Evolutionary conservation across 139 green algal genomes (phyloP).

Genomic region (Chlorella sp.): DNA sequence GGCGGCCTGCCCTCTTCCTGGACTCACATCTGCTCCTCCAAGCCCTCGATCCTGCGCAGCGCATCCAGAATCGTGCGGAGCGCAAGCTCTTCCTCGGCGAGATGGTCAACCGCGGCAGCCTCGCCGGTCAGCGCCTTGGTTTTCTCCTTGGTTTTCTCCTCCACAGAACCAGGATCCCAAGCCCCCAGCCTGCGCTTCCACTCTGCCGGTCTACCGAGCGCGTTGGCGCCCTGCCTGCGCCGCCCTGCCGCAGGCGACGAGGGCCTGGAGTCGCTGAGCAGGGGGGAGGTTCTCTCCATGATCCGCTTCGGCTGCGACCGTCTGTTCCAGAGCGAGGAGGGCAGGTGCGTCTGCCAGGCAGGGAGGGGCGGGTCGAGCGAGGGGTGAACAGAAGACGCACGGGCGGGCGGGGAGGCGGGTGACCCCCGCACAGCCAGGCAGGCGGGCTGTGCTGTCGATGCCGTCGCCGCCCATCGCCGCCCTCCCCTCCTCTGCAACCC

Average conservation of each 20-base stretch:
- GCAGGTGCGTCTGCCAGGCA: constrained; percentile 46
- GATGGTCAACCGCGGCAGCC: constrained; percentile 71
- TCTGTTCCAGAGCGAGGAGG: constrained; percentile 23
- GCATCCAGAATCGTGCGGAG: constrained; percentile 68
- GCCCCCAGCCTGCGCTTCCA: no score
- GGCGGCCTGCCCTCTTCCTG: no score
- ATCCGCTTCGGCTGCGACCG: constrained; percentile 48
- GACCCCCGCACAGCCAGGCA: no score
- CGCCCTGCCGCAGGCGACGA: constrained; percentile 30
- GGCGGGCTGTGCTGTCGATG: constrained; percentile 3
- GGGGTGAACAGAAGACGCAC: no score
- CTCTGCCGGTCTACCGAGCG: no score
- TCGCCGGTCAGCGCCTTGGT: constrained; percentile 19
- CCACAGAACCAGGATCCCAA: neutral
- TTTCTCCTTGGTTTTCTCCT: neutral
- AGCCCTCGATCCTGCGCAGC: constrained; percentile 27
- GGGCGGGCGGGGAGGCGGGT: no score
- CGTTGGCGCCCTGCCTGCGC: no score
- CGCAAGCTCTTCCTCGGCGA: constrained; percentile 76
- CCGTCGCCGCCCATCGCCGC: no score
- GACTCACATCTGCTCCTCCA: neutral
- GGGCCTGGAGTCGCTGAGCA: constrained; percentile 52
- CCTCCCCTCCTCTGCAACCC: no score
- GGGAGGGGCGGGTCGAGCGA: no score
- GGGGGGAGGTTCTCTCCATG: constrained; percentile 67